Base-by-base conservation (phyloP, 805 yeast genomes). In the Yamadazyma takamatsuzukensis region DNA sequence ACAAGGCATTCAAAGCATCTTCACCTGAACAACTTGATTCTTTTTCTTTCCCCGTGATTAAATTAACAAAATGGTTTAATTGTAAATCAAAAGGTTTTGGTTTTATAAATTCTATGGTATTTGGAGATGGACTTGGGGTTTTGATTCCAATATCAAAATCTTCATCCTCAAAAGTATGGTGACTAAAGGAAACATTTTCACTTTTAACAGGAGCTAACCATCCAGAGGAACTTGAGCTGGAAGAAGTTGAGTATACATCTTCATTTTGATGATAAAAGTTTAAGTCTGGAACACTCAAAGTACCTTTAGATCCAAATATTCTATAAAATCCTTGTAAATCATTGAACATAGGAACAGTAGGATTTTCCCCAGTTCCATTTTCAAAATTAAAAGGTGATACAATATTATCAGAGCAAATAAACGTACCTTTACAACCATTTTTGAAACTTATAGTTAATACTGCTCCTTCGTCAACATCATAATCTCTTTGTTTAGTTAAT, bases 361-460 rank as follows among this genome's bases (percentile, higher is more conserved):
- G 68, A 43, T 62, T 62, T 37, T 62, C 68, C 5, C 68, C 68
- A 2, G 68, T 62, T 6, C 64, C 63, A 12, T 52, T 42, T 34
- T 62, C 67, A 36, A 62, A 62, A 44, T 56, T 59, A 37, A 57
- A 59, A 2, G 68, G 66, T 2, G 66, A 59, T 1, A 54, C 47
- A 21, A 59, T 63, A 42, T 59, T 60, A 37, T 62, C 68, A 19
- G 63, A 49, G 36, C 66, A 60, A 13, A 62, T 47, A 37, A 62
- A 62, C 4, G 64, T 60, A 5, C 68, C 68, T 13, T 55, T 45
- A 15, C 54, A 45, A 2, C 68, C 68, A 36, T 40, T 51, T 21
- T 43, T 47, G 32, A 62, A 62, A 17, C 48, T 47, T 8, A 62
- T 33, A 6, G 62, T 54, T 15, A 62, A 45, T 2, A 50, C 61